Evolutionary conservation across 345 rosid genomes (phyloP).

Genomic region (Dimocarpus longan): DNA sequence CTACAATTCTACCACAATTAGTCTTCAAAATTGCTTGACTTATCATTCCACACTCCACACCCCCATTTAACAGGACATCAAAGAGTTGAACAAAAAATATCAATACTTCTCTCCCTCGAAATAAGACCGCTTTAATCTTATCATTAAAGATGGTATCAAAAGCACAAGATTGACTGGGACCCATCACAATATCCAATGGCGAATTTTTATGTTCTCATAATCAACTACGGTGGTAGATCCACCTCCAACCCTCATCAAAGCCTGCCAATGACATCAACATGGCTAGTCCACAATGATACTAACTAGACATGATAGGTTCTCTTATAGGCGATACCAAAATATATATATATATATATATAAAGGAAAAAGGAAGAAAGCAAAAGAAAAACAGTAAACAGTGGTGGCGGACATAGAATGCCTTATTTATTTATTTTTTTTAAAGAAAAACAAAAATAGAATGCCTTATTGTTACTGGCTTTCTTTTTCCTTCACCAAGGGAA

Average conservation of each 20-base stretch:
- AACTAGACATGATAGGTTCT: not conserved
- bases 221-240: slow-evolving; percentile 8
- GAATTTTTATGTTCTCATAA: not conserved
- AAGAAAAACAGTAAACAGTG: not conserved
- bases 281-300: not conserved
- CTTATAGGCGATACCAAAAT: not conserved
- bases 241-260: not conserved
- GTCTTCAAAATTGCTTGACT: slow-evolving; percentile 4
- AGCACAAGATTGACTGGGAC: slow-evolving; percentile 14
- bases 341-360: too few species aligned
- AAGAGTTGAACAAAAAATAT: not conserved
- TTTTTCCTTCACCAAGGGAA: slow-evolving; percentile 30
- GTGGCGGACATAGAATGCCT: slow-evolving; percentile 11
- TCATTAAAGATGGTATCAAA: not conserved
- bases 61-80: not conserved
- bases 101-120: not conserved
- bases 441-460: not conserved
- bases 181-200: slow-evolving; percentile 21
- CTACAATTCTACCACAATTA: not conserved
- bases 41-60: not conserved
- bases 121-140: not conserved
- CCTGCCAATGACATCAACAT: not conserved
- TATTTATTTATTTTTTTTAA: slow-evolving; percentile 1
- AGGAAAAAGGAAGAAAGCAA: too few species aligned
- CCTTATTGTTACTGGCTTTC: slow-evolving; percentile 39